phyloP scores from a whole-genome alignment of 441 rosid genomes.

The Daphne laureola region DNA sequence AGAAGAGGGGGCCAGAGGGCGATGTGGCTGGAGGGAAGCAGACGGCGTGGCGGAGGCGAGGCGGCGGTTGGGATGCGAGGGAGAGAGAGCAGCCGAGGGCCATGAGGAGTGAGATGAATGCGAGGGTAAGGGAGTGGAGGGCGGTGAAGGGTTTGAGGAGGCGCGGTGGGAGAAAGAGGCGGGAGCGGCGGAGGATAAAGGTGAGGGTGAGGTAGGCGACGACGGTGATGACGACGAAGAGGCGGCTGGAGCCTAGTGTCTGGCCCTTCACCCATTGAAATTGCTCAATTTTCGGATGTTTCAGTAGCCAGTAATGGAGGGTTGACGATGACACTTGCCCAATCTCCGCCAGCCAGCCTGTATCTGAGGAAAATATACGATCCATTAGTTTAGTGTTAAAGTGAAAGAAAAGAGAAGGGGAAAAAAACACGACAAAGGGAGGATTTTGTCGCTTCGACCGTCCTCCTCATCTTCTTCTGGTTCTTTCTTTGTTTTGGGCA shows the following conservation, averaged over 20 bases:
- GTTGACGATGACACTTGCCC: no score
- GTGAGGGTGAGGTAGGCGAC: conserved; percentile 47
- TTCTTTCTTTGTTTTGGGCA: no score
- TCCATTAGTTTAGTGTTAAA: no score
- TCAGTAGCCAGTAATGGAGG: conserved; percentile 49
- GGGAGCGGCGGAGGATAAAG: conserved; percentile 22
- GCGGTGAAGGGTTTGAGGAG: conserved; percentile 38
- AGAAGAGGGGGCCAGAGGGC: conserved; percentile 44
- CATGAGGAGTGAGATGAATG: conserved; percentile 31
- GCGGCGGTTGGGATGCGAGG: conserved; percentile 21
- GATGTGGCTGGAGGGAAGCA: conserved; percentile 43
- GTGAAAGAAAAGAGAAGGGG: no score
- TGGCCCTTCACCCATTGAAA: conserved; percentile 57
- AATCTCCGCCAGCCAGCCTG: no score
- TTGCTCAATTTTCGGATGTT: conserved; percentile 47
- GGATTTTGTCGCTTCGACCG: no score
- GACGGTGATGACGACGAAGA: conserved; percentile 35
- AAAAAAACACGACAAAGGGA: no score
- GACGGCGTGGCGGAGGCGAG: conserved; percentile 21
- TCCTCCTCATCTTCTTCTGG: no score
- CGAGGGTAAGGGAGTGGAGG: conserved; percentile 37
- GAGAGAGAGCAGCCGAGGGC: conserved; percentile 41
- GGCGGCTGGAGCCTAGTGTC: conserved; percentile 56
- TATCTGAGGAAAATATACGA: no score
- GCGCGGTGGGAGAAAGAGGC: conserved; percentile 11